Percentiles rank a stretch among this genome's conserved stretches.
phyloP scores from a whole-genome alignment of 1,139 yeast genomes.

The Spencermartinsiella ligniputridi region DNA sequence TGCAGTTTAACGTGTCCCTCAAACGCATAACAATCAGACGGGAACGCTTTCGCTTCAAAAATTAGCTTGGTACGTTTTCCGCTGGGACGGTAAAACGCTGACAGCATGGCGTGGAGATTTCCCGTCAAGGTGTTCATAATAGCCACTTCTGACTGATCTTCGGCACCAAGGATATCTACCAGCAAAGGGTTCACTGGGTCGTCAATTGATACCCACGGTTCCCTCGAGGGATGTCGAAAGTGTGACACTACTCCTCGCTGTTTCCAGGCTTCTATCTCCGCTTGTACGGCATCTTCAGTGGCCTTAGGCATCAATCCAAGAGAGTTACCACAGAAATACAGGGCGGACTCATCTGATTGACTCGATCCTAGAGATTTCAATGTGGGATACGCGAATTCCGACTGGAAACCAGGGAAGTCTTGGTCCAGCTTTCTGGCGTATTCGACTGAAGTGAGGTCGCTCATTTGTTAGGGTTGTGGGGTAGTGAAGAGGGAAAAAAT shows the following conservation, averaged over 20 bases:
- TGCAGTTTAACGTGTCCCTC: conserved; percentile 64
- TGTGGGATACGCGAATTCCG: conserved; percentile 58
- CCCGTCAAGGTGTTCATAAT: conserved; percentile 82
- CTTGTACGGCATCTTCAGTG: conserved; percentile 53
- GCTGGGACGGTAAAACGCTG: conserved; percentile 69
- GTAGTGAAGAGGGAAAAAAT: too few species aligned
- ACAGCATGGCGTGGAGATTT: conserved; percentile 69
- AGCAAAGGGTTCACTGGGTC: conserved; percentile 64
- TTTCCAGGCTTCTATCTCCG: conserved; percentile 79
- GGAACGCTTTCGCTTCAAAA: conserved; percentile 84
- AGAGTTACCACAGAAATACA: conserved; percentile 86
- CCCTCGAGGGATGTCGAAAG: conserved; percentile 52
- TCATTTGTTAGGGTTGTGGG: too few species aligned
- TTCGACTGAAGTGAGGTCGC: conserved; percentile 12
- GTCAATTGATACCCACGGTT: conserved; percentile 80
- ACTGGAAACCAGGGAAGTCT: conserved; percentile 37
- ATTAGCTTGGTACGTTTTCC: conserved; percentile 61
- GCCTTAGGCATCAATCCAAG: conserved; percentile 79
- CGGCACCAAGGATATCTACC: conserved; percentile 74
- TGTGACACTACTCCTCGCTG: conserved; percentile 80
- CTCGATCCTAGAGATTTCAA: conserved; percentile 45
- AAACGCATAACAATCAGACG: conserved; percentile 87
- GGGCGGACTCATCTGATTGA: conserved; percentile 31
- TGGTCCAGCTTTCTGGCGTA: conserved; percentile 35
- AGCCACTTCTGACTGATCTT: conserved; percentile 63